phyloP scores from a whole-genome alignment of 1,284 basidiomycete genomes.

The Hemileia vastatrix region DNA sequence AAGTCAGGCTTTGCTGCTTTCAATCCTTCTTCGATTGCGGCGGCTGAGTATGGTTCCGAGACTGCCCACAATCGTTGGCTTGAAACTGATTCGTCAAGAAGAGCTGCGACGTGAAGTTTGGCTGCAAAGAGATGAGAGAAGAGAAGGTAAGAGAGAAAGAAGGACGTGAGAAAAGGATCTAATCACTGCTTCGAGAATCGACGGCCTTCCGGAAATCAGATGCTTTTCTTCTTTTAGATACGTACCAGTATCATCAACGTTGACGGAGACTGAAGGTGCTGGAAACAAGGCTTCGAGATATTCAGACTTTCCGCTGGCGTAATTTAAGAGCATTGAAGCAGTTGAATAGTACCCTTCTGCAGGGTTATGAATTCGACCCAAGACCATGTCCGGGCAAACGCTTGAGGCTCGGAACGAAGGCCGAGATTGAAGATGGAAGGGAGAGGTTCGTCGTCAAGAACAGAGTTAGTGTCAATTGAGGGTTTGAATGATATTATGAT shows the following conservation, averaged over 20 bases:
- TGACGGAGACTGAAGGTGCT: background rate
- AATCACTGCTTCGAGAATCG: too few species aligned
- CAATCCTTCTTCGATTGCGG: background rate
- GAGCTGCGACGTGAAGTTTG: background rate
- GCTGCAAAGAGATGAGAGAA: too few species aligned
- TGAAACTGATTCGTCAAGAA: background rate
- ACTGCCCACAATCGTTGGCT: background rate
- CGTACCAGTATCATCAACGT: background rate
- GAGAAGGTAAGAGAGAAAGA: too few species aligned
- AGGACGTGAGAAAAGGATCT: too few species aligned
- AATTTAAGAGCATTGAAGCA: background rate
- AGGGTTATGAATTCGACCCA: background rate
- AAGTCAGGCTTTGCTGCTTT: background rate
- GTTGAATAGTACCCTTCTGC: background rate
- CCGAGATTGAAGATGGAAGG: too few species aligned
- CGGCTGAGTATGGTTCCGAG: background rate
- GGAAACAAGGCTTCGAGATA: background rate
- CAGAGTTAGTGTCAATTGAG: too few species aligned
- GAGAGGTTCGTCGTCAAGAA: too few species aligned
- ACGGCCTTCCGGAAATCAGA: too few species aligned
- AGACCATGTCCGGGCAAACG: too few species aligned
- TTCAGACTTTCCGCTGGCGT: background rate
- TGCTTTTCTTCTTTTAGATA: too few species aligned
- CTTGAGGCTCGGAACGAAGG: too few species aligned
- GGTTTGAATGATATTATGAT: too few species aligned